phyloP scores from a whole-genome alignment of 164 flowering plant genomes.

The Berberis thunbergii region DNA sequence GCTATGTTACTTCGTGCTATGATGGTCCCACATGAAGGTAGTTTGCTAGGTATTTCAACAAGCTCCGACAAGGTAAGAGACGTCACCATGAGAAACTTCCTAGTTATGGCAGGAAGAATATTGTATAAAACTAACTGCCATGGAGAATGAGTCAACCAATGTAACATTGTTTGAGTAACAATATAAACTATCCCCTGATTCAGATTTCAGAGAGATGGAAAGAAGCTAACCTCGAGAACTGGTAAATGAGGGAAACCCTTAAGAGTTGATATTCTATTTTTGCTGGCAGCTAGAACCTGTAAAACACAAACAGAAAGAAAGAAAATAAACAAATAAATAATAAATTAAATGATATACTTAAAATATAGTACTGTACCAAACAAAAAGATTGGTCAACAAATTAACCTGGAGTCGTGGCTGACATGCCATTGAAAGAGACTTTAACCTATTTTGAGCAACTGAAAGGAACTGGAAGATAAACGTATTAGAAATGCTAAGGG shows the following conservation, averaged over 20 bases:
- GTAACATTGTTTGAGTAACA: no score
- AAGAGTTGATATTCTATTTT: conserved; percentile 83
- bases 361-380: background rate
- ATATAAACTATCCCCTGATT: no score
- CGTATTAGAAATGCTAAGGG: conserved; percentile 1
- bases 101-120: no score
- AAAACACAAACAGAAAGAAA: conserved; percentile 1
- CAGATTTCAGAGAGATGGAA: background rate
- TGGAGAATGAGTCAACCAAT: no score
- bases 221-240: conserved; percentile 71
- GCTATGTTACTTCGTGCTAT: no score
- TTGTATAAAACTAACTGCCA: no score
- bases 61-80: no score
- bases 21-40: no score
- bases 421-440: conserved; percentile 92
- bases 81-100: no score
- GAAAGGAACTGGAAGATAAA: conserved; percentile 68
- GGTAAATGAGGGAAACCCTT: conserved; percentile 94
- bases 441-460: conserved; percentile 93
- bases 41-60: no score
- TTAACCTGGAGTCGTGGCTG: conserved; percentile 96
- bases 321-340: conserved; percentile 4
- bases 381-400: conserved; percentile 5
- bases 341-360: background rate
- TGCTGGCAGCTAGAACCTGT: conserved; percentile 98